Base-by-base conservation (phyloP, 1,139 yeast genomes). In the Candida smagusa region DNA sequence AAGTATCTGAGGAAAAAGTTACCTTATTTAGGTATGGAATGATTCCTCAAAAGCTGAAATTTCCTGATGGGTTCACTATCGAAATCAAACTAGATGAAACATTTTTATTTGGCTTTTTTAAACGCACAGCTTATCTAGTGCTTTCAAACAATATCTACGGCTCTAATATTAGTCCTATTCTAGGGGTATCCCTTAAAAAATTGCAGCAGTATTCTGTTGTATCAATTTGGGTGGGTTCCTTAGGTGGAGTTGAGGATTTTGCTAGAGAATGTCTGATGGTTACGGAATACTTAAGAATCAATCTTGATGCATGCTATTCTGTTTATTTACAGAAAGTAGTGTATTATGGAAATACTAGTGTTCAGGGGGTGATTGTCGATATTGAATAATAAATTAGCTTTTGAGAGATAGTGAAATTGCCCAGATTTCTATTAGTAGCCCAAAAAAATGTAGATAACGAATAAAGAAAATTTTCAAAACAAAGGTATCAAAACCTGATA, bases 31-130 rank as follows among this genome's bases (percentile, higher is more conserved):
- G 45, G 30, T 43, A 35, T 30, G 49, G 49, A 3, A 28, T 45
- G 21, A 22, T 33, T 5, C 51, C 51, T 2, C 12, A 33, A 2
- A 43, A 40, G 33, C 28, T 21, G 7, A 72, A 64, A 37, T 45
- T 61, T 30, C 67, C 63, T 1, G 61, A 61, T 44, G 73, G 73
- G 3, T 66, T 63, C 41, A 62, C 68, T 4, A 43, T 61, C 2
- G 49, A 46, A 21, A 21, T 46, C 9, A 41, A 42, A 19, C 31
- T 46, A 7, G 29, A 26, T 9, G 32, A 30, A 2, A 39, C 23
- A 3, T 23, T 3, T n/a, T 40, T 31, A 25, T 26, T 13, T 12
- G 19, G 25, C 5, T 24, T 36, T 9, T 33, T 43, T 31, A 36
- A 33, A 25, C 30, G 31, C 13, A 11, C 45, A 7, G 34, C 44